phyloP scores from a whole-genome alignment of 2,329 filamentous ascomycete genomes.

The Diplodia sapinea region DNA sequence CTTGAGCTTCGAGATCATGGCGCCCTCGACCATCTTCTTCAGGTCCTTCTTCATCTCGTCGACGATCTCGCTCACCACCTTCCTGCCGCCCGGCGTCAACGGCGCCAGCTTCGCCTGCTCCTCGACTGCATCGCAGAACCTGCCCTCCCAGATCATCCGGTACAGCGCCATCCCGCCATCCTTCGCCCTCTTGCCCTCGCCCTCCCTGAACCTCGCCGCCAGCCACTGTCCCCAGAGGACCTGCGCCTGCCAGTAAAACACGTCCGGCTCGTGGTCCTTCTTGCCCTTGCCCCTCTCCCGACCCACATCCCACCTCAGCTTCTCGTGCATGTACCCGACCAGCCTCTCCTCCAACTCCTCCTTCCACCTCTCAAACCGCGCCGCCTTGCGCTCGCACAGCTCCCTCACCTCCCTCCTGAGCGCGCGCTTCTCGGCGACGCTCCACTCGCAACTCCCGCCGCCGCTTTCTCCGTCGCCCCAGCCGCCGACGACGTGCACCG shows the following conservation, averaged over 20 bases:
- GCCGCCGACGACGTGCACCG: constrained; percentile 53
- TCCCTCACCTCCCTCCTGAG: constrained; percentile 36
- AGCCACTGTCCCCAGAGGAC: constrained; percentile 57
- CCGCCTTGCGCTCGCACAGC: constrained; percentile 44
- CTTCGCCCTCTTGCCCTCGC: constrained; percentile 45
- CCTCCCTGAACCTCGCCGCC: constrained; percentile 48
- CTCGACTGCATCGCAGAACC: constrained; percentile 50
- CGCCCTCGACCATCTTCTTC: constrained; percentile 46
- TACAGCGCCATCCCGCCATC: constrained; percentile 59
- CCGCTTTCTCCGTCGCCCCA: constrained; percentile 37
- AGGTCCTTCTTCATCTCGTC: constrained; percentile 52
- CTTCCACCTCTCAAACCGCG: constrained; percentile 33
- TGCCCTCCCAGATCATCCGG: constrained; percentile 47
- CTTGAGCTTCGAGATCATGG: constrained; percentile 49
- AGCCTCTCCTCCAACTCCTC: constrained; percentile 38
- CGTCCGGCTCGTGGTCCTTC: constrained; percentile 53
- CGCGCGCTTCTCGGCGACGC: constrained; percentile 35
- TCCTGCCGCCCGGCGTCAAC: constrained; percentile 51
- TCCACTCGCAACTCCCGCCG: constrained; percentile 32
- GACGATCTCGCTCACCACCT: constrained; percentile 51
- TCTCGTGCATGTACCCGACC: constrained; percentile 39
- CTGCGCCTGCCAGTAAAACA: constrained; percentile 59
- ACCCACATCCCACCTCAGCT: constrained; percentile 39
- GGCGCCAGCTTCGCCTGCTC: constrained; percentile 49
- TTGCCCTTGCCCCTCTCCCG: constrained; percentile 50